Percentiles rank a stretch among this genome's conserved stretches.
phyloP scores from a whole-genome alignment of 2,329 filamentous ascomycete species.

The Akanthomyces muscarius region DNA sequence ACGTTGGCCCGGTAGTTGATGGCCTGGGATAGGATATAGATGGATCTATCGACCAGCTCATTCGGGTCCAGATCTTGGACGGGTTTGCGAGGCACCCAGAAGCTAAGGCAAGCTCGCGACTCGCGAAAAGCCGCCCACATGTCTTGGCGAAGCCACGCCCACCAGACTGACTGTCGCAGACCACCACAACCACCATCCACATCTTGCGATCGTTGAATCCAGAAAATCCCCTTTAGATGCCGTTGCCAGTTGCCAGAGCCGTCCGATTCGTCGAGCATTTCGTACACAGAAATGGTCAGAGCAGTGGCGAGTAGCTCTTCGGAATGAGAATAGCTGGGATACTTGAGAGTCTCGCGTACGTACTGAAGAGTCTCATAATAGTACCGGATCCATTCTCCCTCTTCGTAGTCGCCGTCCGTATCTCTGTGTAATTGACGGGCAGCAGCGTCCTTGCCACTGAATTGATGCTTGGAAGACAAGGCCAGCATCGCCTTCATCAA shows the following conservation, averaged over 20 bases:
- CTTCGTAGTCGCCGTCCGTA: slow-evolving; percentile 35
- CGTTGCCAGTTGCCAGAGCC: slow-evolving; percentile 50
- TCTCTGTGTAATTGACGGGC: neutral
- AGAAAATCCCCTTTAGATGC: slow-evolving; percentile 60
- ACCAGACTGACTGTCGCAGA: slow-evolving; percentile 56
- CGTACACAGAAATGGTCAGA: slow-evolving; percentile 56
- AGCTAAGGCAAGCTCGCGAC: slow-evolving; percentile 49
- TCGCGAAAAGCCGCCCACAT: slow-evolving; percentile 60
- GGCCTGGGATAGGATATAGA: slow-evolving; percentile 37
- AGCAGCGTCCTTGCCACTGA: neutral
- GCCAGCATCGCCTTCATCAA: slow-evolving; percentile 54
- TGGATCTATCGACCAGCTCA: slow-evolving; percentile 48
- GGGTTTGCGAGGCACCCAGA: slow-evolving; percentile 50
- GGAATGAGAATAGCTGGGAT: slow-evolving; percentile 38
- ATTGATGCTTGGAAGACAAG: slow-evolving; percentile 45
- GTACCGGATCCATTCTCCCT: slow-evolving; percentile 32
- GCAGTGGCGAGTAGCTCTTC: slow-evolving; percentile 53
- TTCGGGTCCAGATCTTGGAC: slow-evolving; percentile 44
- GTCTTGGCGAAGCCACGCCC: slow-evolving; percentile 61
- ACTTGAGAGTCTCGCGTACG: slow-evolving; percentile 52
- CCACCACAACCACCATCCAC: slow-evolving; percentile 55
- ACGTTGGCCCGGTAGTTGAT: slow-evolving; percentile 54
- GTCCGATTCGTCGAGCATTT: slow-evolving; percentile 55
- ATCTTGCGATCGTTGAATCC: slow-evolving; percentile 58
- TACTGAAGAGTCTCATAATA: slow-evolving; percentile 60